Conservation (phyloP, 2,329 filamentous ascomycete species). For the Phyllosticta paracitricarpa region DNA sequence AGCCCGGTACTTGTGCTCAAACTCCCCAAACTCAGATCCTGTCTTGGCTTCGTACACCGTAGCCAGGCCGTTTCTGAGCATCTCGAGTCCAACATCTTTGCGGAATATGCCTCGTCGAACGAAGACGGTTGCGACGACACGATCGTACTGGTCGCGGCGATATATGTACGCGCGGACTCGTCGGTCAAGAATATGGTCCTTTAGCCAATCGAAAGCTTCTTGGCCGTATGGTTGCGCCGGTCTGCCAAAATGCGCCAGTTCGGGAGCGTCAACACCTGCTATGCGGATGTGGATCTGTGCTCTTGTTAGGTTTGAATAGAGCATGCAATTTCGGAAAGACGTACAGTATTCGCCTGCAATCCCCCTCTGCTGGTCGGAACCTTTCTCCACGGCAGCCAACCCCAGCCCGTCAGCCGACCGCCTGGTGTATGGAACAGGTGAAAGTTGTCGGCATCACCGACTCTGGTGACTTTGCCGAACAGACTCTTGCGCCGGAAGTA, state of each 20-base stretch:
- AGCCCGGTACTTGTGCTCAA: conserved; percentile 51
- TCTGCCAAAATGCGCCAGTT: conserved; percentile 83
- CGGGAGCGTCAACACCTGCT: conserved; percentile 87
- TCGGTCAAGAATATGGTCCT: conserved; percentile 56
- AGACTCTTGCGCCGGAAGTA: conserved; percentile 68
- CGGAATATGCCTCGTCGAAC: conserved; percentile 58
- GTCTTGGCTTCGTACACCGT: conserved; percentile 90
- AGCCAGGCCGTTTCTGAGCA: conserved; percentile 76
- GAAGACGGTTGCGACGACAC: conserved; percentile 77
- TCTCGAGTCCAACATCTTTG: conserved; percentile 77
- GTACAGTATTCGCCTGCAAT: conserved; percentile 68
- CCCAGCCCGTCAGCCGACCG: conserved; percentile 81
- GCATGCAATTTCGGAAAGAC: conserved; percentile 14
- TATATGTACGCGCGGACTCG: conserved; percentile 77
- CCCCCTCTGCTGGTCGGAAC: conserved; percentile 60
- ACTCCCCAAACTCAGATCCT: conserved; percentile 76
- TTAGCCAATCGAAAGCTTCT: conserved; percentile 78
- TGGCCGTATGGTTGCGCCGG: conserved; percentile 74
- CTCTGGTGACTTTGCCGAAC: conserved; percentile 79
- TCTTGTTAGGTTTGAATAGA: not conserved
- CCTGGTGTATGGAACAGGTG: conserved; percentile 90
- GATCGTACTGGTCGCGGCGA: conserved; percentile 81
- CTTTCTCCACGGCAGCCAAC: conserved; percentile 65
- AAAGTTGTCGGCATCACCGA: conserved; percentile 95
- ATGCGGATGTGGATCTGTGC: conserved; percentile 73